Evolutionary conservation across 805 yeast genomes (phyloP).

Genomic region (Ogataea ganodermae): DNA sequence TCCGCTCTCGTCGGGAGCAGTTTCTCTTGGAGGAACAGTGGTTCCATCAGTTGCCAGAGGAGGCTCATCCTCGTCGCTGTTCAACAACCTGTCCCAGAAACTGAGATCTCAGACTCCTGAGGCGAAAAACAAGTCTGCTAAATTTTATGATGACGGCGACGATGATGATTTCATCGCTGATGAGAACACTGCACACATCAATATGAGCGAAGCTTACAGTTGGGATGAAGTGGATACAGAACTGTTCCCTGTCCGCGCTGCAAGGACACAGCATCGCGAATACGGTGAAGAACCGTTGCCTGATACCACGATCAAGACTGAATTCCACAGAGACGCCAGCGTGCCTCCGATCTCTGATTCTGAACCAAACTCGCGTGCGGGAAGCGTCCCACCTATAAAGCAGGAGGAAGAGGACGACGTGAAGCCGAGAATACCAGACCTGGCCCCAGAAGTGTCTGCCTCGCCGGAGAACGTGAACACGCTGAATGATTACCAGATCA

Average conservation of each 20-base stretch:
- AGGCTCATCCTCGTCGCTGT: not conserved
- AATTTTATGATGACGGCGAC: slow-evolving; percentile 42
- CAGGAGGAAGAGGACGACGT: slow-evolving; percentile 15
- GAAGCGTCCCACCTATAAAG: slow-evolving; percentile 21
- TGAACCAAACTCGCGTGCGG: slow-evolving; percentile 27
- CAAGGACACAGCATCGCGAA: slow-evolving; percentile 48
- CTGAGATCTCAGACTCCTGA: slow-evolving; percentile 19
- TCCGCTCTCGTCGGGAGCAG: slow-evolving; percentile 68
- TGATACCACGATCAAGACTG: slow-evolving; percentile 37
- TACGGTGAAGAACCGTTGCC: slow-evolving; percentile 33
- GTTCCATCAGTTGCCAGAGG: slow-evolving; percentile 12
- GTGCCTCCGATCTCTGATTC: slow-evolving; percentile 21
- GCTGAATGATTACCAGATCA: slow-evolving; percentile 34
- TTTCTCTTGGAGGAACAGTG: slow-evolving; percentile 41
- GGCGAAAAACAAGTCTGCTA: slow-evolving; percentile 7
- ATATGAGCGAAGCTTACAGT: slow-evolving; percentile 63
- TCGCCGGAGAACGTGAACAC: slow-evolving; percentile 17
- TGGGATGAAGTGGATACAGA: slow-evolving; percentile 54
- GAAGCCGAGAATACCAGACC: not conserved
- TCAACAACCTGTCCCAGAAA: slow-evolving; percentile 27
- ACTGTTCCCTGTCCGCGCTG: slow-evolving; percentile 72
- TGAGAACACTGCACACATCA: slow-evolving; percentile 50
- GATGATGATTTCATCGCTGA: slow-evolving; percentile 28
- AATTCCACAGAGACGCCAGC: slow-evolving; percentile 30
- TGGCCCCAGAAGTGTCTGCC: slow-evolving; percentile 16